Base-by-base conservation (phyloP, 2,329 filamentous ascomycete species). In the Epichloe elymi region DNA sequence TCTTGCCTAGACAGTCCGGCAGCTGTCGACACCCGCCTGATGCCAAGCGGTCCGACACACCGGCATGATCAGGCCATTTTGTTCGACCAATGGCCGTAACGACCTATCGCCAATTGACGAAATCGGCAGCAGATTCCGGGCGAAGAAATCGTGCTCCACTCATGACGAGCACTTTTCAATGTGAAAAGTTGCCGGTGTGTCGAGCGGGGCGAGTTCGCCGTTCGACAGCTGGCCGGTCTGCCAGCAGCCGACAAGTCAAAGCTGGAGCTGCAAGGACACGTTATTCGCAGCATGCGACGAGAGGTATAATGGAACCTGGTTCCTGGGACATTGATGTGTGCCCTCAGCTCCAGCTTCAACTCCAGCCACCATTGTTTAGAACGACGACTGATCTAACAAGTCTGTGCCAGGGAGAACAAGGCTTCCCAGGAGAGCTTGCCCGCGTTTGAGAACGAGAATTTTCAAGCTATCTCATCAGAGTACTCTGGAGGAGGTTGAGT, bases 401-500 rank as follows among this genome's bases (percentile, higher is more conserved):
- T 17, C 35, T 5, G 5, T 37, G 30, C 38, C 19, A 30, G n/a
- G 8, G 3, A 17, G 15, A 14, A 8, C 8, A 43, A 35, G 30
- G 4, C 14, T n/a, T 42, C 17, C 10, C 2, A 11, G 4, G 19
- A 44, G 15, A 38, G 5, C 2, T 36, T 36, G 7, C n/a, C 3
- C 15, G 8, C 8, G 6, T 11, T 8, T 14, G 12, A 38, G 11
- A 17, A 19, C 38, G 11, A 33, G 20, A 5, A 15, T 23, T 8
- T 42, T 51, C 47, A 55, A 11, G 38, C 52, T 20, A 52, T 48
- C 44, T 59, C 50, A n/a, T 65, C 63, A 20, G 59, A 58, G 51
- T 66, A 67, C 7, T 57, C 54, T 37, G 61, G 61, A 2, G 63
- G 61, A 12, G 58, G 47, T 54, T 51, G 53, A 19, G 54, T 53